Evolutionary conservation across 768 basidiomycete species (phyloP).

Genomic region (Tylopilus plumbeoviolaceoides): DNA sequence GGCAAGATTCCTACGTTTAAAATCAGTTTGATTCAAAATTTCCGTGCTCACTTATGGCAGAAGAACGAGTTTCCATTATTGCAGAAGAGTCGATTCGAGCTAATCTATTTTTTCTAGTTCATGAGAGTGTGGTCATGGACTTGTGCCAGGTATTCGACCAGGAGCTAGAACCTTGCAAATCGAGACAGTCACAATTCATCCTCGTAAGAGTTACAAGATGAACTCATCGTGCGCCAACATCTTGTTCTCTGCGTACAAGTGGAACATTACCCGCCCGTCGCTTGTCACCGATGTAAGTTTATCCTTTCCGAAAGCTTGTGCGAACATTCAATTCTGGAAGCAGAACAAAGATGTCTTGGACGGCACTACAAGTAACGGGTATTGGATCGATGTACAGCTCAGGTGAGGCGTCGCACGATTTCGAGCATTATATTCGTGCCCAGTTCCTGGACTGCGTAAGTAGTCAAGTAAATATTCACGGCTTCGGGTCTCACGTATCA

Average conservation of each 20-base stretch:
- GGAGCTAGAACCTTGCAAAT: slow-evolving; percentile 95
- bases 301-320: neutral
- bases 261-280: slow-evolving; percentile 97
- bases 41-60: slow-evolving; percentile 99
- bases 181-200: slow-evolving; percentile 98
- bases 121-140: slow-evolving; percentile 92
- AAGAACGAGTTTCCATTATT: slow-evolving; percentile 65
- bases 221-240: slow-evolving; percentile 99
- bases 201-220: slow-evolving; percentile 99
- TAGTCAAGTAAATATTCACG: slow-evolving; percentile 1
- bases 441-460: slow-evolving; percentile 97
- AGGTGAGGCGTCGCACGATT: slow-evolving; percentile 98
- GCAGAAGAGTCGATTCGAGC: slow-evolving; percentile 12
- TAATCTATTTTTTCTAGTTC: slow-evolving; percentile 44
- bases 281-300: slow-evolving; percentile 83
- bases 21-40: slow-evolving; percentile 99
- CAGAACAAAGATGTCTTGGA: slow-evolving; percentile 93
- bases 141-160: slow-evolving; percentile 99
- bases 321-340: slow-evolving; percentile 11
- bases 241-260: slow-evolving; percentile 95
- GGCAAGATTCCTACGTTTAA: slow-evolving; percentile 98
- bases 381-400: slow-evolving; percentile 95
- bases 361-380: slow-evolving; percentile 98
- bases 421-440: slow-evolving; percentile 96
- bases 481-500: slow-evolving; percentile 4